These are phyloP conservation scores for Trichoderma sp. DNA, from an alignment of 2,329 filamentous ascomycete genomes.

Conservation along the genomic window DNA sequence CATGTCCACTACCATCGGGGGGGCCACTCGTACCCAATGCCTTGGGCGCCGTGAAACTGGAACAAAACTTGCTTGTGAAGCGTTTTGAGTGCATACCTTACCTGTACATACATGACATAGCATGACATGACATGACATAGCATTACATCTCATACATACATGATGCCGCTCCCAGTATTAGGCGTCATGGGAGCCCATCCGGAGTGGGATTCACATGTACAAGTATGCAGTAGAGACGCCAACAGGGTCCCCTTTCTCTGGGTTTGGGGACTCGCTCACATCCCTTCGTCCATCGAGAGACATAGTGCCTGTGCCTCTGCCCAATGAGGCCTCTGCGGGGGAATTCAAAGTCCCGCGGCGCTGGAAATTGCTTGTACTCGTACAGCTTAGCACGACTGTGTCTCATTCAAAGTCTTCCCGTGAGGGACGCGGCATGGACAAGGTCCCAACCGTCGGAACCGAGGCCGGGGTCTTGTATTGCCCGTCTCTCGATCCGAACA, in stretches of 20 bases:
- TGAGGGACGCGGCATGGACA: neutral
- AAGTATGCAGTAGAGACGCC: neutral
- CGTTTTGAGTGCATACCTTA: neutral
- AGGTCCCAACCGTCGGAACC: neutral
- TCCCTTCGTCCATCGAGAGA: neutral
- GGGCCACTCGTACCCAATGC: neutral
- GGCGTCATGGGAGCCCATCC: neutral
- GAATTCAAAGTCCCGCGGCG: neutral
- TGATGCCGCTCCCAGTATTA: neutral
- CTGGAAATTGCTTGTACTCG: neutral
- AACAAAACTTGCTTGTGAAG: neutral
- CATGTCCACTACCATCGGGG: neutral
- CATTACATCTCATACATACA: neutral
- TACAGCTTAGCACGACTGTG: neutral
- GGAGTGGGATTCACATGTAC: neutral
- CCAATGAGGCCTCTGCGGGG: constrained; percentile 2
- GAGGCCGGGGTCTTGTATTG: neutral
- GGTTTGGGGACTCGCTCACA: neutral
- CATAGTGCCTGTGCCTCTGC: neutral
- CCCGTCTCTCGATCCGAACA: neutral
- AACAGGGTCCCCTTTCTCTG: neutral
- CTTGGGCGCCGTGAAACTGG: neutral
- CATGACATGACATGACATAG: neutral
- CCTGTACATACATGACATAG: neutral
- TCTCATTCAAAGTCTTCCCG: neutral